Conservation (phyloP, 352 stramenopile genomes). For the Globisporangium mamillatum region DNA sequence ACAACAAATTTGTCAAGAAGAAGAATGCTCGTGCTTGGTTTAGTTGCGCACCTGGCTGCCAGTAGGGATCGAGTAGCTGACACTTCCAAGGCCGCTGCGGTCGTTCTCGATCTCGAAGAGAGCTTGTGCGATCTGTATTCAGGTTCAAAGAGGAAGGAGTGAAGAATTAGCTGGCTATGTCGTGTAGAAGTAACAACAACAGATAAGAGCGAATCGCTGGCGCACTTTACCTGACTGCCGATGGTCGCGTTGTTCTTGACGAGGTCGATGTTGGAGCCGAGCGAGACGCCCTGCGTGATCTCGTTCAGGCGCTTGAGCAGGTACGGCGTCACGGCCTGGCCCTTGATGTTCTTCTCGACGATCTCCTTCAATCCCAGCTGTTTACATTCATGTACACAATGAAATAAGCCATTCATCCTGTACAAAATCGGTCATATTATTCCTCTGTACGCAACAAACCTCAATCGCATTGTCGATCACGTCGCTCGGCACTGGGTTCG, state of each 20-base stretch:
- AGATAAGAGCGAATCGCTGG: background rate
- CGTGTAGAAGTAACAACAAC: too few relatives aligned
- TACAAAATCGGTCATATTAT: too few relatives aligned
- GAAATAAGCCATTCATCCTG: too few relatives aligned
- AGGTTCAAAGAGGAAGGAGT: too few relatives aligned
- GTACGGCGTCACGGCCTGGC: constrained; percentile 95
- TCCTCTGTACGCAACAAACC: constrained; percentile 20
- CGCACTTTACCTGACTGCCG: constrained; percentile 84
- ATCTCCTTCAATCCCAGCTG: constrained; percentile 84
- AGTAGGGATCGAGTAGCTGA: constrained; percentile 41
- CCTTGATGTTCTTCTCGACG: constrained; percentile 79
- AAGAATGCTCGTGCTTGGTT: constrained; percentile 3
- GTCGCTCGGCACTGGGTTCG: constrained; percentile 73
- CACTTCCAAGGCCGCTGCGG: constrained; percentile 9
- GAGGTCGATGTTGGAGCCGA: constrained; percentile 96
- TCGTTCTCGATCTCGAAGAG: constrained; percentile 63
- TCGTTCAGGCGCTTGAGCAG: constrained; percentile 89
- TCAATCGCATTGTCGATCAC: constrained; percentile 92
- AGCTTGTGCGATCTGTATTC: constrained; percentile 49
- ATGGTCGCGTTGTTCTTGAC: constrained; percentile 96
- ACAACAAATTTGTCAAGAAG: background rate
- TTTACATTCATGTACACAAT: too few relatives aligned
- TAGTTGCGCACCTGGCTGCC: constrained; percentile 42
- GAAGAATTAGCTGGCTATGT: too few relatives aligned
- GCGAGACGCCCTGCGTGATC: constrained; percentile 90